Percentiles rank a stretch among this genome's conserved stretches.
Evolutionary conservation across 202 grass and related monocot species (phyloP).

Genomic region (Eragrostis tef): DNA sequence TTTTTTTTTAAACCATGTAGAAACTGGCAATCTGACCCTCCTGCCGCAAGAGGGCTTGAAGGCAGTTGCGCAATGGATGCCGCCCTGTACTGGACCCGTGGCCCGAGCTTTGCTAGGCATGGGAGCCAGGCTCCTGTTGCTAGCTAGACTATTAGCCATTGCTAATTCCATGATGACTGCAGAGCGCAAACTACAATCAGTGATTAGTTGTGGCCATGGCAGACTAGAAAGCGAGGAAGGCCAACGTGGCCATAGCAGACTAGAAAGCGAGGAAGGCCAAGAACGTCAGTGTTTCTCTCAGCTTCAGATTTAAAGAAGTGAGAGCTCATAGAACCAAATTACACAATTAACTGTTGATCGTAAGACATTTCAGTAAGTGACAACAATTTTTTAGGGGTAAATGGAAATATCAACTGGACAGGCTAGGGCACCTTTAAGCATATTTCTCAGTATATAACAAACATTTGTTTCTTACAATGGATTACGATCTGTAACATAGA

Average conservation of each 20-base stretch:
- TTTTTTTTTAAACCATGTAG: too few relatives aligned
- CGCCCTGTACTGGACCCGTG: too few relatives aligned
- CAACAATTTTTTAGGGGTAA: background rate
- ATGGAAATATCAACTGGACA: background rate
- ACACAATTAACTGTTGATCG: background rate
- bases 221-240: background rate
- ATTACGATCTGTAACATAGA: slow-evolving; percentile 16
- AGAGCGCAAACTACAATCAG: too few relatives aligned
- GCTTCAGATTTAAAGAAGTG: background rate
- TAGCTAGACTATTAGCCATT: too few relatives aligned
- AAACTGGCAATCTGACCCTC: too few relatives aligned
- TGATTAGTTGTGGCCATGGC: too few relatives aligned
- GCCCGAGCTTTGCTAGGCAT: too few relatives aligned
- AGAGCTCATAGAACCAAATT: background rate
- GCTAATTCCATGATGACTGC: too few relatives aligned
- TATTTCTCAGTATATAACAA: slow-evolving; percentile 34
- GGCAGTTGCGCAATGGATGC: too few relatives aligned
- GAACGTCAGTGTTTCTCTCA: background rate
- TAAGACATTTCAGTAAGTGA: background rate
- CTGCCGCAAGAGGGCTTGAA: too few relatives aligned
- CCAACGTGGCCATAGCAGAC: too few relatives aligned
- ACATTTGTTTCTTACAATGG: slow-evolving; percentile 30
- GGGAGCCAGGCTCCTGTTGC: too few relatives aligned
- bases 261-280: background rate
- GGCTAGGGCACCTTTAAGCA: background rate